phyloP scores from a whole-genome alignment of 306 rosid species.

The Hippophae tibetana region DNA sequence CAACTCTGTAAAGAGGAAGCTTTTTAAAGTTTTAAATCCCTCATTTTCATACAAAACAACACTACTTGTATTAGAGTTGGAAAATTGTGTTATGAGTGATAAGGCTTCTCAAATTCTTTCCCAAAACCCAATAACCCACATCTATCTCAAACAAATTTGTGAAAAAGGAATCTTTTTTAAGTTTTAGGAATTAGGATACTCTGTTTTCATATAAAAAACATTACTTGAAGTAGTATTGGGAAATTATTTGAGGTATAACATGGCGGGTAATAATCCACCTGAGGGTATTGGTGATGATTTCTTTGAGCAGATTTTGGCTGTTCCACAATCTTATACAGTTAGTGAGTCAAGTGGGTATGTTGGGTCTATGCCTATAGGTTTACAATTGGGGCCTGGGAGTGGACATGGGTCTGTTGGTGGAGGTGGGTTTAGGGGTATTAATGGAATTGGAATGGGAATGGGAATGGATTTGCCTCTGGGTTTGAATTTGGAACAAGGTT shows the following conservation, averaged over 20 bases:
- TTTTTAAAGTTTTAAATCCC: too few relatives aligned
- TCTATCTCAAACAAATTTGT: neutral
- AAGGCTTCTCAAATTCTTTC: neutral
- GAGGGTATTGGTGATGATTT: slow-evolving; percentile 84
- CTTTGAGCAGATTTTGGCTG: slow-evolving; percentile 79
- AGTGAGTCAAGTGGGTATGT: slow-evolving; percentile 25
- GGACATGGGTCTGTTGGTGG: slow-evolving; percentile 12
- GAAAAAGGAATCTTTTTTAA: neutral
- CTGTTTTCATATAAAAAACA: neutral
- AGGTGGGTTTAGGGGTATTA: slow-evolving; percentile 23
- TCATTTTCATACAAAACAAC: too few relatives aligned
- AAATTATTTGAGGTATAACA: slow-evolving; percentile 5
- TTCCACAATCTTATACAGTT: slow-evolving; percentile 30
- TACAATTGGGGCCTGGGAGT: slow-evolving; percentile 48
- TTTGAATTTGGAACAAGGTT: slow-evolving; percentile 66
- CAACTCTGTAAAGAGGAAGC: too few relatives aligned
- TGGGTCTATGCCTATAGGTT: slow-evolving; percentile 41
- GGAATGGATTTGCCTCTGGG: slow-evolving; percentile 76
- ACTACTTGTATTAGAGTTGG: too few relatives aligned
- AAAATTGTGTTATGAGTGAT: too few relatives aligned
- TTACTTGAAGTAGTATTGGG: neutral
- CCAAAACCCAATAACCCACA: neutral
- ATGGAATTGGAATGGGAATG: slow-evolving; percentile 13
- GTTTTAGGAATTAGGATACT: neutral
- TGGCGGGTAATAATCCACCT: slow-evolving; percentile 59